A percentile compares a stretch with the other conserved stretches of the same genome.
Conservation (phyloP, 2,329 filamentous ascomycete genomes). For the Stagonosporopsis chrysanthemi region DNA sequence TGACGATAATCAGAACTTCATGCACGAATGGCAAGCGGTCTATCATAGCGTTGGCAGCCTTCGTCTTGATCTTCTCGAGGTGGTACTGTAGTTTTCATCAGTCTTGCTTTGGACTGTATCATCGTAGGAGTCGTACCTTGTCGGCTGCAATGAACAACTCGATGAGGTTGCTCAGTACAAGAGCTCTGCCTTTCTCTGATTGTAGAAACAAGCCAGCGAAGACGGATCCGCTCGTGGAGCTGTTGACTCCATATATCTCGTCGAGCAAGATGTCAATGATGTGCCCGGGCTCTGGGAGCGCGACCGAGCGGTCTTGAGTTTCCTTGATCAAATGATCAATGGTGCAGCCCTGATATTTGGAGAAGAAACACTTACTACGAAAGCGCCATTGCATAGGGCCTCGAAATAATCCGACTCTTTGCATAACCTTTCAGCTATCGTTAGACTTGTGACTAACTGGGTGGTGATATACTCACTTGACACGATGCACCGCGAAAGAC, state of each 20-base stretch:
- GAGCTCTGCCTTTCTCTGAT: conserved; percentile 22
- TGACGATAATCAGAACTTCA: conserved; percentile 23
- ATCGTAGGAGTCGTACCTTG: conserved; percentile 22
- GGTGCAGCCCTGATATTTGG: no score
- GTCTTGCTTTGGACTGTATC: not conserved
- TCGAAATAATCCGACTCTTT: conserved; percentile 29
- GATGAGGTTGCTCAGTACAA: conserved; percentile 20
- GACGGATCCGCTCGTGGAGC: conserved; percentile 26
- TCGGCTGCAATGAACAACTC: conserved; percentile 31
- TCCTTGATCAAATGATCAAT: conserved; percentile 26
- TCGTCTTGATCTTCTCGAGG: conserved; percentile 27
- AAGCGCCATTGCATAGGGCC: conserved; percentile 27
- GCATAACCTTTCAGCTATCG: conserved; percentile 19
- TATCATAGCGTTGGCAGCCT: conserved; percentile 24
- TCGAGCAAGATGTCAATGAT: conserved; percentile 24
- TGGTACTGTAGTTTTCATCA: conserved; percentile 26
- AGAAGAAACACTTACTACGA: conserved; percentile 16
- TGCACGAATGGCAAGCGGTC: conserved; percentile 31
- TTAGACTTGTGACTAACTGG: not conserved
- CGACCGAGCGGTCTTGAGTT: conserved; percentile 13
- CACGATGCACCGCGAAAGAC: conserved; percentile 30
- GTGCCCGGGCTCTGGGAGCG: conserved; percentile 24
- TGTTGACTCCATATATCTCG: conserved; percentile 30
- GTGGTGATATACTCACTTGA: conserved; percentile 12
- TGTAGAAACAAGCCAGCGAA: conserved; percentile 30